These are phyloP conservation scores for Cystofilobasidium ferigula DNA, from an alignment of 768 basidiomycete genomes.

Conservation along the genomic window DNA sequence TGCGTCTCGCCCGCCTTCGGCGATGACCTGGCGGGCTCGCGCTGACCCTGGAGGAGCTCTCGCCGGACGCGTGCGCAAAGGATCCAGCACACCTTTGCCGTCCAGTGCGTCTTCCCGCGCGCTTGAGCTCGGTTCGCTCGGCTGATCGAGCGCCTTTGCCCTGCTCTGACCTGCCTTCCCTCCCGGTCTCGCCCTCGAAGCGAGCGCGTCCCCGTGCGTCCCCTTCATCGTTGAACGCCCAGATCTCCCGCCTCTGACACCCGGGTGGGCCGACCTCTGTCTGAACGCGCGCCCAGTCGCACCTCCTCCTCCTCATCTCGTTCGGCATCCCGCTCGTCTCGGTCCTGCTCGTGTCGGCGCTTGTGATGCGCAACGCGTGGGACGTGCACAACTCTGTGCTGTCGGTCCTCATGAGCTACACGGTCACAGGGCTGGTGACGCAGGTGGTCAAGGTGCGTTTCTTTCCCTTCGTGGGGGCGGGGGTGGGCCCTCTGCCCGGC, in stretches of 20 bases:
- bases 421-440: conserved; percentile 68
- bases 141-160: not conserved
- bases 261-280: conserved; percentile 48
- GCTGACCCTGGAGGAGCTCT: not conserved
- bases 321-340: conserved; percentile 58
- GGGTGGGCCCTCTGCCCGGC: conserved; percentile 12
- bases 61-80: not conserved
- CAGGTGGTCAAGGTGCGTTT: conserved; percentile 56
- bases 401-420: conserved; percentile 38
- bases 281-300: too few species aligned
- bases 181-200: conserved; percentile 40
- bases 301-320: conserved; percentile 40
- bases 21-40: not conserved
- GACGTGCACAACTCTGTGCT: conserved; percentile 41
- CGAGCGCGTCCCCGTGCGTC: conserved; percentile 64
- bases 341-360: conserved; percentile 55
- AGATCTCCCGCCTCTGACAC: conserved; percentile 10
- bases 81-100: conserved; percentile 30
- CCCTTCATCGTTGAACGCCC: too few species aligned
- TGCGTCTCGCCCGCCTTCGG: conserved; percentile 31
- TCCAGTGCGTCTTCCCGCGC: not conserved
- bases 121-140: not conserved
- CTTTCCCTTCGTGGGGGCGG: conserved; percentile 49
- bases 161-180: conserved; percentile 41
- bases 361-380: conserved; percentile 57